These are phyloP conservation scores for Irpex rosettiformis DNA, from an alignment of 1,284 basidiomycete species.

Conservation along the genomic window DNA sequence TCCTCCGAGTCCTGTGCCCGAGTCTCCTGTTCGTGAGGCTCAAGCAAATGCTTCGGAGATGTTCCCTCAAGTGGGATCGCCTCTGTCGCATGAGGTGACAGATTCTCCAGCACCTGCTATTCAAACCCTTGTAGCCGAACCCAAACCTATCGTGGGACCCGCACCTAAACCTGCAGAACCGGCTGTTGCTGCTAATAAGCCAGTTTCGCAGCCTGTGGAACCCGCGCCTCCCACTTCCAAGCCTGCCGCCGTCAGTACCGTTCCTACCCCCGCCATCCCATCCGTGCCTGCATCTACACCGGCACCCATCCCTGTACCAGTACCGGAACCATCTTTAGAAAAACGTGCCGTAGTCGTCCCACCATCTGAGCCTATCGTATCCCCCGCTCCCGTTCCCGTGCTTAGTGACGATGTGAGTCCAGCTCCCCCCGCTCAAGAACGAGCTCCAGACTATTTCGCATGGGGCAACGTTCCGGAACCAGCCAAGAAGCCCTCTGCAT, in stretches of 20 bases:
- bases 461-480: conserved; percentile 11
- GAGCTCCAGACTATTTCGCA: conserved; percentile 14
- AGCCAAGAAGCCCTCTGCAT: conserved; percentile 9
- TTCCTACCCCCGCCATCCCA: neutral
- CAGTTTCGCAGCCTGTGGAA: neutral
- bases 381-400: too few species aligned
- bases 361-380: too few species aligned
- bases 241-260: neutral
- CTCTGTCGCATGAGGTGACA: conserved; percentile 15
- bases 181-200: neutral
- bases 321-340: conserved; percentile 2
- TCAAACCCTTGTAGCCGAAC: conserved; percentile 1
- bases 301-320: conserved; percentile 9
- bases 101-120: conserved; percentile 4
- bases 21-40: conserved; percentile 25
- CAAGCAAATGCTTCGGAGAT: conserved; percentile 12
- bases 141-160: neutral
- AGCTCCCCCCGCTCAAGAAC: neutral
- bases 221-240: conserved; percentile 2
- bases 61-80: conserved; percentile 17
- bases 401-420: conserved; percentile 2
- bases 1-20: conserved; percentile 12
- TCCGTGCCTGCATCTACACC: neutral
- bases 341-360: conserved; percentile 7
- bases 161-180: neutral